Percentiles rank a stretch among this genome's conserved stretches.
Evolutionary conservation across 78 protist species (phyloP).

Genomic region (Trichosphaerium sp.): DNA sequence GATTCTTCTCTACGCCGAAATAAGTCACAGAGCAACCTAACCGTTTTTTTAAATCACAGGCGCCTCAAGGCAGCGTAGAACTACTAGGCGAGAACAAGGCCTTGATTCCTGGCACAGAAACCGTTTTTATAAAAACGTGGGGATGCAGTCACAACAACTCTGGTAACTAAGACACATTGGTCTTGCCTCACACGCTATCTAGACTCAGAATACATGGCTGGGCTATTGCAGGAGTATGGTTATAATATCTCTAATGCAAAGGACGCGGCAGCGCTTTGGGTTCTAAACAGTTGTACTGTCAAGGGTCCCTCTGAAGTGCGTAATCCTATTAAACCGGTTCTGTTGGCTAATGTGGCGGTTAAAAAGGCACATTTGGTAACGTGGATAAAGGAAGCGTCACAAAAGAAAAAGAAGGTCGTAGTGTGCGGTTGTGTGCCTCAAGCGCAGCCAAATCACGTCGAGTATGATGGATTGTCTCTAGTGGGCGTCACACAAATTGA

Average conservation of each 20-base stretch:
- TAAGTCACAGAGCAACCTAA: too few species aligned
- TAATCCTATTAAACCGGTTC: background rate
- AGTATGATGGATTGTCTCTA: background rate
- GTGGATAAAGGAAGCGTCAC: background rate
- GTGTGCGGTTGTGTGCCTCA: conserved; percentile 59
- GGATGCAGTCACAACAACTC: conserved; percentile 61
- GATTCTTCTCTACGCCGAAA: too few species aligned
- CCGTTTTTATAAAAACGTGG: conserved; percentile 53
- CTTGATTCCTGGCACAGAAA: conserved; percentile 2
- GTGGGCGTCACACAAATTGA: conserved; percentile 53
- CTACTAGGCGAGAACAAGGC: background rate
- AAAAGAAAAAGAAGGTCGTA: conserved; percentile 7
- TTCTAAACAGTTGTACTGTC: conserved; percentile 68
- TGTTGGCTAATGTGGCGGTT: background rate
- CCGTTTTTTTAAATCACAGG: too few species aligned
- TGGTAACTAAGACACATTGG: conserved; percentile 45
- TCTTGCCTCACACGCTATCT: background rate
- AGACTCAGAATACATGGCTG: conserved; percentile 40
- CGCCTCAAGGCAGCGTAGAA: too few species aligned
- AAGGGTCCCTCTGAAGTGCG: conserved; percentile 53
- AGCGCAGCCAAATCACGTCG: conserved; percentile 28
- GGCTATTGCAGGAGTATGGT: conserved; percentile 42
- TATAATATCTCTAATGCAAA: conserved; percentile 11
- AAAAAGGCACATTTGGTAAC: background rate
- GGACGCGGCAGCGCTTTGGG: conserved; percentile 18